A percentile compares a stretch with the other conserved stretches of the same genome.
phyloP scores from a whole-genome alignment of 73 alveolate genomes.

The Blepharisma stoltei region DNA sequence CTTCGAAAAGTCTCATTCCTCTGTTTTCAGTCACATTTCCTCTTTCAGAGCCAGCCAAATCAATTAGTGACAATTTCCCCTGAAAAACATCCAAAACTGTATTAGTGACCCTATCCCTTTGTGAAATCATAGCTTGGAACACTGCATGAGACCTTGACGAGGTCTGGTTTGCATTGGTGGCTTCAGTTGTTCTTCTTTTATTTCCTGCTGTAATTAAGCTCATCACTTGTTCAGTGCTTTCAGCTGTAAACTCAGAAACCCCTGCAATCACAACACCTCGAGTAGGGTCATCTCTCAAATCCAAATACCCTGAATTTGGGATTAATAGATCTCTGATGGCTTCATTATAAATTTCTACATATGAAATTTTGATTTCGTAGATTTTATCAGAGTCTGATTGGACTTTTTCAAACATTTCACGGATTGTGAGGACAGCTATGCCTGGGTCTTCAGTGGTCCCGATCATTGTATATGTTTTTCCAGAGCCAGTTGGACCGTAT shows the following conservation, averaged over 20 bases:
- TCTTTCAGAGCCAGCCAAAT: constrained; percentile 99
- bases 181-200: constrained; percentile 95
- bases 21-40: constrained; percentile 96
- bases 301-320: constrained; percentile 74
- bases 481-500: constrained; percentile 97
- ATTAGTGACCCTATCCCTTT: constrained; percentile 76
- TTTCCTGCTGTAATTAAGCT: constrained; percentile 89
- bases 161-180: constrained; percentile 98
- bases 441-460: constrained; percentile 89
- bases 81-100: constrained; percentile 68
- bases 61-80: constrained; percentile 96
- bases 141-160: constrained; percentile 95
- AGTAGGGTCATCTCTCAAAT: constrained; percentile 90
- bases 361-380: constrained; percentile 55
- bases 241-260: constrained; percentile 83
- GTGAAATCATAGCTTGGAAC: constrained; percentile 82
- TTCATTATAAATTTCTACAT: constrained; percentile 87
- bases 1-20: constrained; percentile 95
- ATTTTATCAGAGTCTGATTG: constrained; percentile 27
- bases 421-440: constrained; percentile 77
- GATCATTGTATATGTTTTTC: constrained; percentile 94
- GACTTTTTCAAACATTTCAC: constrained; percentile 70
- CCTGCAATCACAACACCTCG: constrained; percentile 89
- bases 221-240: constrained; percentile 69
- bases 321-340: constrained; percentile 70